Evolutionary conservation across 305 asterid species (phyloP).

Genomic region (Euphrasia arctica): DNA sequence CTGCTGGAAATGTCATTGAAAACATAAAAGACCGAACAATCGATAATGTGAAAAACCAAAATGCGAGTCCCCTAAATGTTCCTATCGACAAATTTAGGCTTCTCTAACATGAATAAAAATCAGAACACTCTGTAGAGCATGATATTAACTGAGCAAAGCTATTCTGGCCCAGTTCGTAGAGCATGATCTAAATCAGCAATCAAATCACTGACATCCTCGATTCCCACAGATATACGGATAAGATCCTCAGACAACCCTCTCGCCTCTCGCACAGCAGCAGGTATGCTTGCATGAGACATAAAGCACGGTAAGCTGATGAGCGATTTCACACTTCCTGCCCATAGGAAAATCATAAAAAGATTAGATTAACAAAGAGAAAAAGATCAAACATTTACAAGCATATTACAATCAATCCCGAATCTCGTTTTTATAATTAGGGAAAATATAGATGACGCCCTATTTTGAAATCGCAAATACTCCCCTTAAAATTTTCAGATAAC

Average conservation of each 20-base stretch:
- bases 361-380: not conserved
- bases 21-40: not conserved
- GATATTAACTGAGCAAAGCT: no score
- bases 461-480: not conserved
- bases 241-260: slow-evolving; percentile 79
- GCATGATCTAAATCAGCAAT: slow-evolving; percentile 66
- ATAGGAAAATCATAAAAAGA: not conserved
- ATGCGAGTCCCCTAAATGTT: not conserved
- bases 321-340: slow-evolving; percentile 85
- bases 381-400: no score
- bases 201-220: slow-evolving; percentile 78
- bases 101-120: no score
- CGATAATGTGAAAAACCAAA: no score
- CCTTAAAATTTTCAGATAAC: not conserved
- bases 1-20: not conserved
- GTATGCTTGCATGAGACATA: slow-evolving; percentile 88
- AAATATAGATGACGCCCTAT: not conserved
- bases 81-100: not conserved
- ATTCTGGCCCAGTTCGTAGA: slow-evolving; percentile 53
- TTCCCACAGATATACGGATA: slow-evolving; percentile 80
- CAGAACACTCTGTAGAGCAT: no score
- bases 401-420: no score
- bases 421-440: no score
- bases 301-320: slow-evolving; percentile 91
- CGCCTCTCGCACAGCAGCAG: slow-evolving; percentile 75